Evolutionary conservation across 176 grass and related monocot species (phyloP), one percentile per base, ranked within the genome.

Genomic region (Carex littledalei): DNA sequence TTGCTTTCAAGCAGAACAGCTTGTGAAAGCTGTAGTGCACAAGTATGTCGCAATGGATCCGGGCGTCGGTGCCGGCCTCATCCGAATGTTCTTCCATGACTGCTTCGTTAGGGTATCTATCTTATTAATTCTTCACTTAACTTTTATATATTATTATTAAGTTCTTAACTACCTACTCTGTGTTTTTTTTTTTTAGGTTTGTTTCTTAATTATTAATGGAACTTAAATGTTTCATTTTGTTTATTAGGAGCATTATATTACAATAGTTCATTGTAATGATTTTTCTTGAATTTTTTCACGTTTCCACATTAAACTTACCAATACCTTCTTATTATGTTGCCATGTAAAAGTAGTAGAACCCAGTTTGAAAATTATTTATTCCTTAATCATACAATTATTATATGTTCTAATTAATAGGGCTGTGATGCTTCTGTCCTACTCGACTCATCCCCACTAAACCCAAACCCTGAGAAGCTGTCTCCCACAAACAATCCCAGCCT

Each of bases 81-180:
- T 96, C 43, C 69, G 94, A 43, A 76, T 97, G 45, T 79, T 86
- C 75, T 97, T 93, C 87, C 91, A 94, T 63, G 92, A 94, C 81
- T 94, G 92, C 84, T 94, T 94, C 8, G 88, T 92, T 21, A 85
- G 84, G 50, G 88, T 92, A 88, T 79, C 20, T 47, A 5, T 60
- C 18, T 22, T 17, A 67, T 6, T 39, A 2, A 6, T 1, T 63
- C 1, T 29, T 31, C 37, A n/a, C 7, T 70, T 18, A 18, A 37
- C 2, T 41, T 43, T 18, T 20, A 11, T 41, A 11, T 10, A n/a
- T 9, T 35, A 35, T 35, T 35, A 35, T n/a, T 18, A 3, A 43
- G 1, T 67, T 17, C 6, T 67, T 67, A 35, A 67, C 32, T 6
- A 15, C 13, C 26, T 35, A 60, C 1, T 67, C 54, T 22, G 47